A percentile compares a stretch with the other conserved stretches of the same genome.
phyloP scores from a whole-genome alignment of 306 rosid genomes.

The Pyrus communis region DNA sequence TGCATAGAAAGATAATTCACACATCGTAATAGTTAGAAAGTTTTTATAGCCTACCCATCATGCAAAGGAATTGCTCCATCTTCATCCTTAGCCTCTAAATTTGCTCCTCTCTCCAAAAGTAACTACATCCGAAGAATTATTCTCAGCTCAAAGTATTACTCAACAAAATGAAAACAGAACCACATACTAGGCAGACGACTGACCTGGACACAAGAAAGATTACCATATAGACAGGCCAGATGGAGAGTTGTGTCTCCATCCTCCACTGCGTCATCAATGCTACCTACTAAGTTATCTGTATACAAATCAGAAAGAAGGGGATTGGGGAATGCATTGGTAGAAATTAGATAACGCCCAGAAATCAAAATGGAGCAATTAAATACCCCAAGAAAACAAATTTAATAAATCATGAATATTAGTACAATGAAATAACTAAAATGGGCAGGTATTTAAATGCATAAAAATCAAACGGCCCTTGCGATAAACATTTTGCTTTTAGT shows the following conservation, averaged over 20 bases:
- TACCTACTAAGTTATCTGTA: conserved; percentile 67
- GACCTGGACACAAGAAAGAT: conserved; percentile 66
- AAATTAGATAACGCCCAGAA: neutral
- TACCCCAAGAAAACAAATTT: neutral
- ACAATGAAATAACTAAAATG: too few relatives aligned
- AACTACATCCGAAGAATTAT: conserved; percentile 39
- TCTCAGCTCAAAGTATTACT: neutral
- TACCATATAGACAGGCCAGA: conserved; percentile 84
- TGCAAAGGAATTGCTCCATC: conserved; percentile 90
- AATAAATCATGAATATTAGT: neutral
- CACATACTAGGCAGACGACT: neutral
- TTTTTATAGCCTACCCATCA: conserved; percentile 55
- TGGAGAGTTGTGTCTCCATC: conserved; percentile 94
- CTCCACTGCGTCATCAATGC: conserved; percentile 80
- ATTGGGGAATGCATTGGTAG: neutral
- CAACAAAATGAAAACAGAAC: neutral
- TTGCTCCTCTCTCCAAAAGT: conserved; percentile 80
- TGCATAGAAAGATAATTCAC: neutral
- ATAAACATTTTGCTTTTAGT: too few relatives aligned
- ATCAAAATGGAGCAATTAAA: neutral
- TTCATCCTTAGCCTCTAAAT: conserved; percentile 64
- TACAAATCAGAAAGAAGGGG: neutral
- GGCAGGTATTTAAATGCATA: too few relatives aligned
- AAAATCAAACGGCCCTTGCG: neutral
- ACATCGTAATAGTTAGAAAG: neutral